phyloP scores from a whole-genome alignment of 768 basidiomycete species.

The Boletus reticuloceps region DNA sequence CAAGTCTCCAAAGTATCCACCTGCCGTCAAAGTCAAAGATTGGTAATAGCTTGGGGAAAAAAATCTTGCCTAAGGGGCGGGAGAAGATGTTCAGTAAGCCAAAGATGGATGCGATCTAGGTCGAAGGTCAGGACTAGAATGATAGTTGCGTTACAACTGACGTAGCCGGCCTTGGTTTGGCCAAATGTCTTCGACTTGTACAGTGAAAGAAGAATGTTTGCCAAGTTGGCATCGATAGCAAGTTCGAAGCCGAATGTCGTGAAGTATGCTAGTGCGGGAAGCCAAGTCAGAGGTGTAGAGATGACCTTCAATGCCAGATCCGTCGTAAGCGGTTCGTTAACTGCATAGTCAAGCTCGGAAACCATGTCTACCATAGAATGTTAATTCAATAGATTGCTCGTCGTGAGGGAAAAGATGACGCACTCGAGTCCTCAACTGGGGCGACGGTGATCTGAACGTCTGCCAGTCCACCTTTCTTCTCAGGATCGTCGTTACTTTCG shows the following conservation, averaged over 20 bases:
- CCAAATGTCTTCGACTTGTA: slow-evolving; percentile 1
- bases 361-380: slow-evolving; percentile 12
- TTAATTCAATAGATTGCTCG: not conserved
- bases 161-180: slow-evolving; percentile 6
- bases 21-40: not conserved
- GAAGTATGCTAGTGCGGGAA: slow-evolving; percentile 1
- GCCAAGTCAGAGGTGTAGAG: slow-evolving; percentile 1
- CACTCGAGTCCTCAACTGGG: not conserved
- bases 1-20: slow-evolving; percentile 6
- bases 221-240: slow-evolving; percentile 4
- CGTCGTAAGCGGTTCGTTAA: not conserved
- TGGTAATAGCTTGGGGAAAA: not conserved
- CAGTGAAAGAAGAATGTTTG: slow-evolving; percentile 1
- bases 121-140: not conserved
- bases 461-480: slow-evolving; percentile 26
- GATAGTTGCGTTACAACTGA: not conserved
- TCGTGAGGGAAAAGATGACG: not conserved
- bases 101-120: slow-evolving; percentile 1
- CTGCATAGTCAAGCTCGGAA: slow-evolving; percentile 3
- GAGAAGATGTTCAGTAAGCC: slow-evolving; percentile 3
- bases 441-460: slow-evolving; percentile 16
- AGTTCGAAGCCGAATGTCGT: slow-evolving; percentile 6
- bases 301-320: not conserved
- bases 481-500: slow-evolving; percentile 15
- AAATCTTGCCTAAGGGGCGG: slow-evolving; percentile 1